These are phyloP conservation scores for Phlyctochytrium arcticum DNA, from an alignment of 192 early-diverging fungal genomes.

Conservation along the genomic window DNA sequence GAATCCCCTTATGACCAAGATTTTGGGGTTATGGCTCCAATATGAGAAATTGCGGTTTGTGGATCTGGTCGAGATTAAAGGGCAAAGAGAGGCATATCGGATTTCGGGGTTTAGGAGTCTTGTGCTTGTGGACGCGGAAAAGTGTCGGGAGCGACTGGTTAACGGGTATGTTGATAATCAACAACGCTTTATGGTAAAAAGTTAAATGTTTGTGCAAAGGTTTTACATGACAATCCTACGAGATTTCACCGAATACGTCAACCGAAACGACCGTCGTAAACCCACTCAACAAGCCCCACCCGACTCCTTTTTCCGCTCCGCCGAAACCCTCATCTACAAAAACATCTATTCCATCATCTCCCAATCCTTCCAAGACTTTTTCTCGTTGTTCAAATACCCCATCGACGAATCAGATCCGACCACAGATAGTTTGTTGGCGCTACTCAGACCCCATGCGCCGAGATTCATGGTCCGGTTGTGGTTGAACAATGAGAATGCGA, in stretches of 20 bases:
- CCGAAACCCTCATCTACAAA: constrained; percentile 39
- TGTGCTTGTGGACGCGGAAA: constrained; percentile 56
- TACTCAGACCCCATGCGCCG: constrained; percentile 24
- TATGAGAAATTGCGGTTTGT: constrained; percentile 42
- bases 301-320: constrained; percentile 31
- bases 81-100: constrained; percentile 43
- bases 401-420: constrained; percentile 20
- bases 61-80: constrained; percentile 39
- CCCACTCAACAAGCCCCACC: constrained; percentile 15
- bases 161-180: constrained; percentile 39
- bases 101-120: constrained; percentile 46
- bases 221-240: constrained; percentile 39
- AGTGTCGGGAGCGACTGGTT: constrained; percentile 45
- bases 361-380: constrained; percentile 38
- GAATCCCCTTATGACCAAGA: constrained; percentile 36
- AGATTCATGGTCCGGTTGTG: constrained; percentile 44
- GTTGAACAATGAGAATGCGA: constrained; percentile 29
- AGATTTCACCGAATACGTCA: constrained; percentile 37
- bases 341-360: constrained; percentile 39
- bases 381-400: constrained; percentile 38
- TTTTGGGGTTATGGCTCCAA: constrained; percentile 40
- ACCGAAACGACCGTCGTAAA: constrained; percentile 15
- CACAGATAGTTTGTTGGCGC: neutral
- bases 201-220: constrained; percentile 17
- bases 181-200: neutral